Base-by-base conservation (phyloP, 2,329 filamentous ascomycete species). In the Dothistroma septosporum region DNA sequence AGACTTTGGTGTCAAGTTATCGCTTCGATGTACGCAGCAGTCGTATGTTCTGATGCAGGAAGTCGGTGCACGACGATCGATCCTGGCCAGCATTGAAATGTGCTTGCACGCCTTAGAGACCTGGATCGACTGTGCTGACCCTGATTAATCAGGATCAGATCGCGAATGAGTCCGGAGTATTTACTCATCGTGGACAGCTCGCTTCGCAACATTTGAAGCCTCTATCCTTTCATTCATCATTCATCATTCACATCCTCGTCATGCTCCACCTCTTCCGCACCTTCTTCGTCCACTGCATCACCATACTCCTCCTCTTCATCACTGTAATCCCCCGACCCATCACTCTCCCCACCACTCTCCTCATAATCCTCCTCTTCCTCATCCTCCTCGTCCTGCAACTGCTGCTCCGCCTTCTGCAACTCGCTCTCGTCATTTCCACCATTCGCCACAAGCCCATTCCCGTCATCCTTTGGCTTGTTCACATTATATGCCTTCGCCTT, bases 401-500 rank as follows among this genome's bases (percentile, higher is more conserved):
- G 62, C 55, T 70, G 68, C 55, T 74, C 70, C 5, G 68, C 70
- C 59, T 71, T 70, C 58, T 69, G 64, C 59, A 72, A 58, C 58
- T 73, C 72, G 3, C 64, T 66, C 55, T 66, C 48, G 5, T 64
- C 70, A 46, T 70, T 64, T 33, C 64, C 64, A 21, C 63, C 61
- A 31, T 61, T 59, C 11, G 57, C 57, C 10, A 61, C 65, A 11
- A 55, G 66, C 21, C 65, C 62, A 24, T 57, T 61, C 9, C 62
- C 64, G 2, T 32, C 61, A 19, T 71, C 74, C 57, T 64, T 69
- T 44, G 68, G 69, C 58, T 76, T 75, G 58, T 82, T 82, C 44
- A 78, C 76, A 66, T 86, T 85, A 55, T 84, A 79, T 62, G 79
- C 82, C 76, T 86, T 86, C 6, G 85, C 85, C 28, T 83, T 77